Evolutionary conservation across 192 early-diverging fungal genomes (phyloP).

Genomic region (Backusella circina): DNA sequence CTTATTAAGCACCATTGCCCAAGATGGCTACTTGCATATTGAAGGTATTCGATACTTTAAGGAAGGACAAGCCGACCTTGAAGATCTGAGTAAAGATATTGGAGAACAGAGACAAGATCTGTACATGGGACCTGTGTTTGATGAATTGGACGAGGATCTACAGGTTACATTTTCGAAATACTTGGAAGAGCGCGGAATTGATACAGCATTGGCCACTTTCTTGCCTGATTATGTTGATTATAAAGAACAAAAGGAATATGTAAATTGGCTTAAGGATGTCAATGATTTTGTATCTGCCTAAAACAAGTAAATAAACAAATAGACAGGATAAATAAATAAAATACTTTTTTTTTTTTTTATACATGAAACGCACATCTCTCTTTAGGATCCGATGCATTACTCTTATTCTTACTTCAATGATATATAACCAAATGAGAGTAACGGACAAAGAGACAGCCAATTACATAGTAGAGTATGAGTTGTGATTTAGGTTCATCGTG

Average conservation of each 20-base stretch:
- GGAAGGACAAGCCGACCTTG: slow-evolving; percentile 34
- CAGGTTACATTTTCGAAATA: slow-evolving; percentile 65
- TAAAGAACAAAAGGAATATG: slow-evolving; percentile 96
- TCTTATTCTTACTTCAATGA: background rate
- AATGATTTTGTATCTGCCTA: slow-evolving; percentile 70
- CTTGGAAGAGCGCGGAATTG: slow-evolving; percentile 86
- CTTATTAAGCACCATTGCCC: slow-evolving; percentile 68
- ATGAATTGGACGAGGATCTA: slow-evolving; percentile 79
- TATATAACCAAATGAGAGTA: background rate
- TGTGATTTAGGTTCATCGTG: background rate
- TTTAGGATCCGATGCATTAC: background rate
- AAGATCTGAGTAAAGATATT: slow-evolving; percentile 44
- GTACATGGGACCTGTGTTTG: slow-evolving; percentile 88
- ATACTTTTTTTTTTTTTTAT: background rate
- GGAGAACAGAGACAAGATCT: slow-evolving; percentile 72
- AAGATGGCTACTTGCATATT: slow-evolving; percentile 82
- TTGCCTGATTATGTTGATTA: slow-evolving; percentile 86
- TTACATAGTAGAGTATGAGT: background rate
- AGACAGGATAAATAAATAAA: background rate
- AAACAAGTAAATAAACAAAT: background rate
- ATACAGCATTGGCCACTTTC: slow-evolving; percentile 78
- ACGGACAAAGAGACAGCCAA: background rate
- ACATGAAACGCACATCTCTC: background rate
- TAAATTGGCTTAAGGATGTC: slow-evolving; percentile 80
- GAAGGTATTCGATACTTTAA: slow-evolving; percentile 68